Conservation (phyloP, 441 rosid genomes). For the Corymbia calophylla region DNA sequence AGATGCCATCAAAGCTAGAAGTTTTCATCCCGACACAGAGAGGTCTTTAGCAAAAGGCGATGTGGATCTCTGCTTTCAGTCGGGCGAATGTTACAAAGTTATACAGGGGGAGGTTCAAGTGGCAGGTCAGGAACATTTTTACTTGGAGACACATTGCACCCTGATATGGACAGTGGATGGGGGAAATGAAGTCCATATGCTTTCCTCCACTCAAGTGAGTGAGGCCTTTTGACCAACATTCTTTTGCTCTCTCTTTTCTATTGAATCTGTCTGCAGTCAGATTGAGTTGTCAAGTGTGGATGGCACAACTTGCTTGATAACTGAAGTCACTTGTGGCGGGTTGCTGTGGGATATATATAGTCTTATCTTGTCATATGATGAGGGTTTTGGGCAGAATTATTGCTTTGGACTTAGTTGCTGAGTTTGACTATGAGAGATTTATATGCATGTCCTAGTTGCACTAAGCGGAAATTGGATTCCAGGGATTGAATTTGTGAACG, state of each 20-base stretch:
- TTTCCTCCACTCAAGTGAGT: conserved; percentile 92
- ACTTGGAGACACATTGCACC: conserved; percentile 82
- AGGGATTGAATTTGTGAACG: not conserved
- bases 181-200: conserved; percentile 89
- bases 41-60: conserved; percentile 63
- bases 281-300: not conserved
- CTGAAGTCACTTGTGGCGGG: not conserved
- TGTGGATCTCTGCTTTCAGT: conserved; percentile 71
- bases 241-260: not conserved
- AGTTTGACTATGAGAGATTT: not conserved
- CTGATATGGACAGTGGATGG: conserved; percentile 84
- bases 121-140: conserved; percentile 98
- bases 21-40: conserved; percentile 77
- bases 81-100: conserved; percentile 67
- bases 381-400: not conserved
- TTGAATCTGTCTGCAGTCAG: not conserved
- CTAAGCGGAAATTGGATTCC: not conserved
- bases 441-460: not conserved
- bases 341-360: not conserved
- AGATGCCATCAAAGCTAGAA: conserved; percentile 69
- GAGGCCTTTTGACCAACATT: not conserved
- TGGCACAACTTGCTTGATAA: not conserved
- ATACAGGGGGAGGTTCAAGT: conserved; percentile 84
- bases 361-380: not conserved
- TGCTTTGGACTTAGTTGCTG: not conserved